phyloP scores from a whole-genome alignment of 2,329 filamentous ascomycete genomes.

The Beauveria medogensis region DNA sequence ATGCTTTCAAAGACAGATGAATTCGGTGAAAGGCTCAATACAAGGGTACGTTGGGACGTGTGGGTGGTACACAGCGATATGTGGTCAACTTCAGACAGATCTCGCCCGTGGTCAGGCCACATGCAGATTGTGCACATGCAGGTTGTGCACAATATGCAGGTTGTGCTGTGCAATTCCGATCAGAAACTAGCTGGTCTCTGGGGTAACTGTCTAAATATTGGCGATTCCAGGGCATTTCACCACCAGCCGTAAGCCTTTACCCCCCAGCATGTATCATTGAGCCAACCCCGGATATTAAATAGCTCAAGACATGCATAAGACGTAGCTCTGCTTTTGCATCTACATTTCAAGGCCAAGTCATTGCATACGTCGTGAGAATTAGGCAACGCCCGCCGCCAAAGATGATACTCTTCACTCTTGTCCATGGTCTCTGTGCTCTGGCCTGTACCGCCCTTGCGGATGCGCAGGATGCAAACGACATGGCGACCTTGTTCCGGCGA shows the following conservation, averaged over 20 bases:
- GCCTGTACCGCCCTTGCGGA: background rate
- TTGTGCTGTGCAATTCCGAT: background rate
- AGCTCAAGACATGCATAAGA: background rate
- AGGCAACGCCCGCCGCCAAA: background rate
- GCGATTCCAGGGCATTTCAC: background rate
- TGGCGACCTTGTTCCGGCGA: conserved; percentile 14
- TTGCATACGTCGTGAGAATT: background rate
- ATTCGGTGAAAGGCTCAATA: no score
- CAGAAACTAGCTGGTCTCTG: background rate
- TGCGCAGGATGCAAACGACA: conserved; percentile 7
- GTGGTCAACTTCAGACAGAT: no score
- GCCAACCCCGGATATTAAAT: background rate
- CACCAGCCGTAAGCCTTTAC: background rate
- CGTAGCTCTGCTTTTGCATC: background rate
- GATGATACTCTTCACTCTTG: background rate
- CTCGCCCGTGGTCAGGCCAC: no score
- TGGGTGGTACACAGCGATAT: no score
- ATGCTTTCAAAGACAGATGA: no score
- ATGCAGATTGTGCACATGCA: no score
- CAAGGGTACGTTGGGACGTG: no score
- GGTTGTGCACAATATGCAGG: no score
- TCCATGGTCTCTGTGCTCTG: background rate
- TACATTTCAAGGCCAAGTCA: background rate
- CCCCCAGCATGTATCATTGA: background rate
- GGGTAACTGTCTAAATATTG: background rate